Evolutionary conservation across 768 basidiomycete genomes (phyloP), one percentile per base, ranked within the genome.

Genomic region (Auriscalpium orientale): DNA sequence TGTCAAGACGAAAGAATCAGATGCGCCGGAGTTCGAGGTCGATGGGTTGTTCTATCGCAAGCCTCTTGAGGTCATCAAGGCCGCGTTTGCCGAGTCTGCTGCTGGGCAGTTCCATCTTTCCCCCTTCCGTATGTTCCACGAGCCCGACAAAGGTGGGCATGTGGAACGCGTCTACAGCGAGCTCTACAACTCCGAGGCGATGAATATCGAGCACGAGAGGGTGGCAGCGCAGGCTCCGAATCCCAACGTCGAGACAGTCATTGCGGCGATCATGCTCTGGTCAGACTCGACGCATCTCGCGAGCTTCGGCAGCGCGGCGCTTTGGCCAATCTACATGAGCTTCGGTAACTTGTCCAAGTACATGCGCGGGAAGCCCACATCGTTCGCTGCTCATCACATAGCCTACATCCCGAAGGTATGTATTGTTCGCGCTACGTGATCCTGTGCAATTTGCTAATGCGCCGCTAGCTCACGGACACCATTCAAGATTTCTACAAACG

Each of bases 201-300:
- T 28, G 22, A 28, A 28, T 5, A 28, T 28, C 22, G 22, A 28
- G 22, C 22, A 28, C 22, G 22, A 28, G 22, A 28, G 22, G 22
- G 22, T 28, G 22, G 22, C 22, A 28, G 2, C 22, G 22, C 22
- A 28, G 22, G 22, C 22, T 28, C 22, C 22, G 22, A 28, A 28
- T 5, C 22, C 22, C 22, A 28, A 64, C 53, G 56, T 69, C 3
- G 64, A 64, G 2, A 49, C 53, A 0, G 33, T 21, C 3, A 48
- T 65, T 21, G 49, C 20, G 8, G 58, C 50, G 0, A 46, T 64
- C 16, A 62, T 64, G 54, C 56, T 63, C 28, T 64, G 55, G 55
- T 68, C 63, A 0, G 66, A 68, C 35, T 46, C 61, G 1, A 66
- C 63, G 10, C 65, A 64, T 22, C 40, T 66, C 13, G 56, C 62